Evolutionary conservation across 108 stramenopile species (phyloP), one percentile per base, ranked within the genome.

Genomic region (Fragilaria crotonensis): DNA sequence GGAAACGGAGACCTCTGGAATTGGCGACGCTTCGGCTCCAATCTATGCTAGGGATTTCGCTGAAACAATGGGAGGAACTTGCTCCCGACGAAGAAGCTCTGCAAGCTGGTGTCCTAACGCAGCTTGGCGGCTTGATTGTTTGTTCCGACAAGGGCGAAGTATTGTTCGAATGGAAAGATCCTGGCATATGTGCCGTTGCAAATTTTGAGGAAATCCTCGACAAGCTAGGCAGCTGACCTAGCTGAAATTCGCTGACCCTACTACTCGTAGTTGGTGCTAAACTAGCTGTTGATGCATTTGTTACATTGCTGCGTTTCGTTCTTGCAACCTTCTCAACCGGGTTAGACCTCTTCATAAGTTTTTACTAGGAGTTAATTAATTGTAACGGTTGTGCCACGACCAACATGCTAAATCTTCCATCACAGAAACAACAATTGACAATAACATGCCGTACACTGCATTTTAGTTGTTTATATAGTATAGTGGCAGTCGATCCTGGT

Each of bases 1-100:
- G 93, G 93, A 73, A 79, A 5, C 83, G 93, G 25, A 79, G 89
- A 30, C 93, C 93, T 21, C 66, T 94, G 33, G 93, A 94, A 67
- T 64, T 94, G 1, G 93, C 93, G 14, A 94, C 93, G 21, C 63
- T 94, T 52, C 84, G 93, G 14, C 70, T 94, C 19, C 89, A 90
- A 63, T 87, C 86, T 45, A 94, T 94, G 93, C 33, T 90, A 25
- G 89, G 84, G 21, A 84, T 94, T 28, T 87, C 85, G 3, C 66
- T 94, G 18, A 65, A 81, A 51, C 81, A 87, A 26, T 94, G 93
- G 93, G 75, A 87, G 19, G 73, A 83, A 26, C 59, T 93, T 22
- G 84, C 81, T 44, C 91, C 91, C 2, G 66, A 77, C 46, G 71
- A 87, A 17, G 78, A 79, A 52, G 79, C 81, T 18, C 60, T 87